Base-by-base conservation (phyloP, 306 rosid genomes). In the Trifolium repens region DNA sequence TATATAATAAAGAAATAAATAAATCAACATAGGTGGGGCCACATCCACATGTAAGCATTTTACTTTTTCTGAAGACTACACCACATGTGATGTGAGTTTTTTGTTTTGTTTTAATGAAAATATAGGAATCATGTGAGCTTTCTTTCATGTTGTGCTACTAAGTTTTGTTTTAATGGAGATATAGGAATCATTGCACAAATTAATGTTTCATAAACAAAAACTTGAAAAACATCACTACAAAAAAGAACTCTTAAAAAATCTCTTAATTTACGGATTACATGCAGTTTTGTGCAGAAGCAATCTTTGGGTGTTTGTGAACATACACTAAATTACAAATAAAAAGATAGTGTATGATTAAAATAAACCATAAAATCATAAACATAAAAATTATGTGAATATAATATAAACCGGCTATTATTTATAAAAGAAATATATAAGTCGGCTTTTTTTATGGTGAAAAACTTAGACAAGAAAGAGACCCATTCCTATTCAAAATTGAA, bases 401-500 rank as follows among this genome's bases (percentile, higher is more conserved):
- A 26, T 26, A 26, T 26, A 17, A 17, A 1, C 5, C 60, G 5
- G 22, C 26, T 52, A 7, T 19, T 6, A 15, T 17, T 54, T 54
- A 44, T 44, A 44, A 44, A 44, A 12, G 12, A 54, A 7, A 19
- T 17, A 49, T 62, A 42, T 13, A 43, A 71, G 62, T 4, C 61
- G 52, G 24, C 17, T 17, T 6, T 32, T 39, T 65, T 65, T 53
- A 15, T 52, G 30, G 5, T 26, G 42, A 24, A 2, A 27, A 13
- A 10, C 35, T 12, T 10, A 2, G 1, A 22, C 2, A 49, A 37
- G 32, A 0, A 40, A 22, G 37, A 71, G 74, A 37, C 71, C 2
- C 1, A 30, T 35, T 80, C 77, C 9, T 14, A 27, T 84, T 76
- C 82, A 77, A 84, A 72, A 37, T 53, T 68, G 77, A 17, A 34